These are phyloP conservation scores for Agrostemma githago DNA, from an alignment of 148 eudicot genomes.

Conservation along the genomic window DNA sequence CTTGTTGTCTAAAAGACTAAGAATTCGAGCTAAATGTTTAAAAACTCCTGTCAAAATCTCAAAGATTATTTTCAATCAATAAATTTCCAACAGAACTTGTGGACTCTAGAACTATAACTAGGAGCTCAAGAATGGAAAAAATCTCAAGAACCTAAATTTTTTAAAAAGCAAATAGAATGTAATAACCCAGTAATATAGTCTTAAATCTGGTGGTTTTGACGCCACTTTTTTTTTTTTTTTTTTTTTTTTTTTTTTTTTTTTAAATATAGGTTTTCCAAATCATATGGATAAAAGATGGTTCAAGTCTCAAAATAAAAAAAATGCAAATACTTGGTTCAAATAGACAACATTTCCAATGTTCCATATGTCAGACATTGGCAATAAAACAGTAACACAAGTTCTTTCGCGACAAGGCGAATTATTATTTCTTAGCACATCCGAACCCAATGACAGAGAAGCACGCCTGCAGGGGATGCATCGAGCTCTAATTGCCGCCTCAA, in stretches of 20 bases:
- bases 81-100: too few species aligned
- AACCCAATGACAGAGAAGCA: neutral
- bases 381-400: neutral
- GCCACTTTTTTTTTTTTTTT: too few species aligned
- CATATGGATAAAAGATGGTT: neutral
- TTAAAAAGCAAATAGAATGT: neutral
- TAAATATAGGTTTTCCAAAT: neutral
- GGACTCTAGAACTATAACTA: too few species aligned
- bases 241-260: too few species aligned
- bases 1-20: too few species aligned
- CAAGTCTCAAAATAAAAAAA: neutral
- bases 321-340: neutral
- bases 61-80: too few species aligned
- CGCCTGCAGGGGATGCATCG: neutral
- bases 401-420: neutral
- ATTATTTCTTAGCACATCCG: neutral
- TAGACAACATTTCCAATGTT: neutral
- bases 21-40: too few species aligned
- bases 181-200: too few species aligned
- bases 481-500: neutral
- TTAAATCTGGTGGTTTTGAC: neutral
- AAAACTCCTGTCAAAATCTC: too few species aligned
- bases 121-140: too few species aligned
- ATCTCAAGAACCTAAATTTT: too few species aligned
- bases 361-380: neutral